Base-by-base conservation (phyloP, 768 basidiomycete species). In the Boletus tylopilopsis region DNA sequence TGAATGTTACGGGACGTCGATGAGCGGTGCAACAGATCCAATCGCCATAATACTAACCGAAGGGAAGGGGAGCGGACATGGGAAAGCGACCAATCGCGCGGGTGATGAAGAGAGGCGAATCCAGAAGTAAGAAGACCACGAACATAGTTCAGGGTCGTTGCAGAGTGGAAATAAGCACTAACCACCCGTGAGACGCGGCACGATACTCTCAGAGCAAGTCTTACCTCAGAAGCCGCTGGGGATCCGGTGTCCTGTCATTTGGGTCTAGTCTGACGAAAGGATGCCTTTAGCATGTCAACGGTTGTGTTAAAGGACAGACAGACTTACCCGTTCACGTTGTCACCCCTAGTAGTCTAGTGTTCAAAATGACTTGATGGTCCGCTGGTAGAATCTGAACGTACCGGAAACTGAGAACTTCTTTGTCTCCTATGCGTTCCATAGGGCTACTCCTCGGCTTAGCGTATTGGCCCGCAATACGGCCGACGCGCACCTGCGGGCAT, bases 111-210 rank as follows among this genome's bases (percentile, higher is more conserved):
- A n/a, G 90, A 92, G 0, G 93, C 95, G 63, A 97, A 98, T 21
- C 94, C 93, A 13, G 93, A 95, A 1, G 85, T 82, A 6, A 99
- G 80, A 32, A 98, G 78, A 3, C 84, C 80, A 16, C 96, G 87
- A 49, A 97, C 77, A 69, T 94, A 85, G 71, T 99, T 99, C 35
- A 97, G 76, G 0, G 96, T 98, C 8, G 94, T 79, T 0, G 92
- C 79, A 0, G 95, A 97, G 71, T 98, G 87, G 72, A 97, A 97
- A 76, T 98, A 98, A 2, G 95, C 94, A 54, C 90, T 94, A 56
- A 21, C 19, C 21, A 23, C 13, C 6, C 25, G 49, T 62, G 46
- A 58, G 60, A 51, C 13, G 18, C 0, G 34, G 18, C 1, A 30
- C 5, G 22, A 29, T 8, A 1, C 13, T 6, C 39, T 37, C 10